Evolutionary conservation across 495 filamentous ascomycete species (phyloP), one percentile per base, ranked within the genome.

Genomic region (Pseudevernia furfuracea): DNA sequence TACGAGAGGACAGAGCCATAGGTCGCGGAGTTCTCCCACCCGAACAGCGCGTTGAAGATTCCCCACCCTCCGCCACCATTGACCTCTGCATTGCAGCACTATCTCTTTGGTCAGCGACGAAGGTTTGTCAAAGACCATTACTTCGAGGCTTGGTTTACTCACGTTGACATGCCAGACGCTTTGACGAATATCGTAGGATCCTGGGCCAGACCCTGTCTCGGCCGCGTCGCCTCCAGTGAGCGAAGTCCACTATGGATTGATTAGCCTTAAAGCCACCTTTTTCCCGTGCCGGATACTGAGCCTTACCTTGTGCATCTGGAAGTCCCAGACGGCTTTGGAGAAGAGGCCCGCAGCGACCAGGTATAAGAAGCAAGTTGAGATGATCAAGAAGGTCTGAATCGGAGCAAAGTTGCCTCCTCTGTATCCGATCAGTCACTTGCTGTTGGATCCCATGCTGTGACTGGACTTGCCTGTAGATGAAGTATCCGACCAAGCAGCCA

Each of bases 111-210:
- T 72, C 58, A 71, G 60, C 6, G 19, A 43, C 7, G 61, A 32
- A 34, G 63, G 61, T 34, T n/a, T 32, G n/a, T 34, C 14, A 36
- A 28, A 21, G 19, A 21, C 8, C 46, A 19, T 11, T 38, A 17
- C 14, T 3, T 52, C 59, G 7, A 30, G 37, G 5, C 7, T 39
- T 23, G 9, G 28, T 49, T 8, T 32, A 78, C 85, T 73, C 75
- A 87, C 84, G 70, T 96, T 95, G 58, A 96, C 85, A 71, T 97
- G 92, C 92, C 92, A 96, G 4, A 96, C 91, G 57, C 85, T 92
- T 67, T 85, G 76, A 36, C 80, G 78, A 67, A 96, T 93, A 71
- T 96, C 86, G 75, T 97, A 97, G 0, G 90, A 94, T 6, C 92
- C 92, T 0, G 92, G 81, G 0, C 92, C 92, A 14, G 82, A 72